Conservation (phyloP, 73 alveolate species). For the Paramecium bursaria region DNA sequence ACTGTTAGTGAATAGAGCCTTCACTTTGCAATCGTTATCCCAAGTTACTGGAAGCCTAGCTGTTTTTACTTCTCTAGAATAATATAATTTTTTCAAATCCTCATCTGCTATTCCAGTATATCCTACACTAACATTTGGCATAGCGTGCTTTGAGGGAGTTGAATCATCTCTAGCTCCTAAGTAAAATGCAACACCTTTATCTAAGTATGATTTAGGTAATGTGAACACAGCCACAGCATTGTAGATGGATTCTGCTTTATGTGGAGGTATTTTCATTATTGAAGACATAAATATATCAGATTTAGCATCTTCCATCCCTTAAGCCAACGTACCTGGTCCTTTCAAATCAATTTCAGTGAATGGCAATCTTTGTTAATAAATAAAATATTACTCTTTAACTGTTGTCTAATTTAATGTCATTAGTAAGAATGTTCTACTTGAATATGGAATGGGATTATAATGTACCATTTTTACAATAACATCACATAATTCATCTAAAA, state of each 20-base stretch:
- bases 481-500: constrained; percentile 90
- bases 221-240: constrained; percentile 94
- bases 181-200: constrained; percentile 86
- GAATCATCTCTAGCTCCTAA: constrained; percentile 95
- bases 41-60: constrained; percentile 60
- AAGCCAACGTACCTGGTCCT: constrained; percentile 83
- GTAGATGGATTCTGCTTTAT: constrained; percentile 88
- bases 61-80: constrained; percentile 61
- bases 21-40: constrained; percentile 59
- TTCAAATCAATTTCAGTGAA: constrained; percentile 85
- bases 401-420: constrained; percentile 91
- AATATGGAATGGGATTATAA: constrained; percentile 94
- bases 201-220: constrained; percentile 92
- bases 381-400: constrained; percentile 74
- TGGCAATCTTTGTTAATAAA: constrained; percentile 73
- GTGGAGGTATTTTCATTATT: constrained; percentile 96
- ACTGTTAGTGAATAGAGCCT: constrained; percentile 57
- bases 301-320: constrained; percentile 79
- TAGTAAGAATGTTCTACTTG: constrained; percentile 87
- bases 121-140: constrained; percentile 98
- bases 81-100: constrained; percentile 44
- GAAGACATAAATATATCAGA: constrained; percentile 88
- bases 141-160: constrained; percentile 87
- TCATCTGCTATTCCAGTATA: constrained; percentile 88
- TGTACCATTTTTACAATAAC: constrained; percentile 91